These are phyloP conservation scores for Rhododendron vialii DNA, from an alignment of 148 eudicot species.

Conservation along the genomic window DNA sequence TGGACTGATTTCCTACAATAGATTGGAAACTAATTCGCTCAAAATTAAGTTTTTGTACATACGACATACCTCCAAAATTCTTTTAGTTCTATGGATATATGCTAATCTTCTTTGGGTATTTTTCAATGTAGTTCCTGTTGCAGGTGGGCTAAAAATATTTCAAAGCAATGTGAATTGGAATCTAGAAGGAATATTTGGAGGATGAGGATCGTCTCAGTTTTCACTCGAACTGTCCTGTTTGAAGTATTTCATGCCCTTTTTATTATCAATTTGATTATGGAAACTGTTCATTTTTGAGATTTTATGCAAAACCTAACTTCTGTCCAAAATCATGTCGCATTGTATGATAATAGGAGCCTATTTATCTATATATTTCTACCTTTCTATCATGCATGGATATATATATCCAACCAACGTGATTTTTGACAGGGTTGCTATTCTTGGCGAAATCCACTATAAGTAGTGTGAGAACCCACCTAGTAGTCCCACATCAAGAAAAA, in stretches of 20 bases:
- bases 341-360: background rate
- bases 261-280: background rate
- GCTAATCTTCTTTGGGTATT: too few species aligned
- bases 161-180: background rate
- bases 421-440: too few species aligned
- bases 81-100: too few species aligned
- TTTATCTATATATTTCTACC: background rate
- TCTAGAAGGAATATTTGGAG: background rate
- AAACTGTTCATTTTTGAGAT: background rate
- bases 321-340: background rate
- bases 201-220: background rate
- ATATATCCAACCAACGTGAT: background rate
- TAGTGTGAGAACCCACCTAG: too few species aligned
- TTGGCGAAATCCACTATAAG: too few species aligned
- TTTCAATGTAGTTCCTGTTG: too few species aligned
- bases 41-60: too few species aligned
- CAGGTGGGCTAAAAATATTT: background rate
- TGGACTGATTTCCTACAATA: background rate
- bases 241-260: background rate
- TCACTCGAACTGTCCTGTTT: too few species aligned
- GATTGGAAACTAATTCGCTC: background rate
- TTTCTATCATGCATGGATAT: background rate
- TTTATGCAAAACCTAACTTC: background rate
- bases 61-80: background rate
- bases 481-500: too few species aligned